Evolutionary conservation across 352 stramenopile species (phyloP), one percentile per base, ranked within the genome.

Genomic region (Stramenopiles sp.): DNA sequence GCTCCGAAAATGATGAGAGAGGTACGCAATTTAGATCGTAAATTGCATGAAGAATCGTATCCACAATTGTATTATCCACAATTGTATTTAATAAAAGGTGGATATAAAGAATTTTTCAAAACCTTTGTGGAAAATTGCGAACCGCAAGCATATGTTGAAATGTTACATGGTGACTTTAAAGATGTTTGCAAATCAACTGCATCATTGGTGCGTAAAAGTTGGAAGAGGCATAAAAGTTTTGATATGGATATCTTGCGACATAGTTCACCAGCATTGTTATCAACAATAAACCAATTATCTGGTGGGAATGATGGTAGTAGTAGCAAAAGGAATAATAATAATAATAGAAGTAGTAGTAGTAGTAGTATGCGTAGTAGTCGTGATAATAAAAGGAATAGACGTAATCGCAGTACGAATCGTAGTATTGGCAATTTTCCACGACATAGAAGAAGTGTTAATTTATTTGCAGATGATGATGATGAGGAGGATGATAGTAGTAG

Each of bases 21-120:
- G 63, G 65, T 90, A 1, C 85, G 87, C 29, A 90, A 89, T 78
- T 76, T 90, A 7, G 87, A 90, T 78, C 85, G 87, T 6, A 85
- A 83, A 80, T 81, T 90, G 31, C 84, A 90, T 79, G 86, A 83
- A 0, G 84, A 88, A 27, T 80, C 74, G 32, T 90, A 90, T 32
- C 87, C 87, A 0, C 81, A 88, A 78, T 84, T 90, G 0, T 88
- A 87, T 31, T 90, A 90, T 79, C 87, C 87, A 0, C 85, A 90
- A 79, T 78, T 90, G 27, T 90, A 90, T 78, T 81, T 90, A 7
- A 87, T 90, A 79, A 83, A 90, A 69, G 87, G 87, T 0, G 87
- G 87, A 77, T 90, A 89, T 82, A 90, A 89, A 83, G 83, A 89
- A 69, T 90, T 86, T 38, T 90, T 87, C 53, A 84, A 89, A 80